Percentiles rank a stretch among this genome's conserved stretches.
Conservation (phyloP, 108 stramenopile species). For the Nitzschia inconspicua region DNA sequence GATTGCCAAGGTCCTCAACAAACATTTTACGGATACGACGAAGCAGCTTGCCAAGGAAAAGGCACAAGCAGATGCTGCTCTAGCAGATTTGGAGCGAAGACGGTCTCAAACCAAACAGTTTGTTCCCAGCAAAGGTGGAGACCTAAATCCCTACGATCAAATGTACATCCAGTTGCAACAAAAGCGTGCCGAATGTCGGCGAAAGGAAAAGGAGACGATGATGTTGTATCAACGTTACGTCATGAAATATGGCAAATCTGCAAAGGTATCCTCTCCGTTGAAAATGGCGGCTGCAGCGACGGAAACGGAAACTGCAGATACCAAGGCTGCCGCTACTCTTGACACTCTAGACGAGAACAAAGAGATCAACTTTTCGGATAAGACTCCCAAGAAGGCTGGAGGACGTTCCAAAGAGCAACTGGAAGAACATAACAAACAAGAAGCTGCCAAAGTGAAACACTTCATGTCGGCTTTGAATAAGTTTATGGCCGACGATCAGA, state of each 20-base stretch:
- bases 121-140: slow-evolving; percentile 28
- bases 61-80: slow-evolving; percentile 50
- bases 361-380: slow-evolving; percentile 10
- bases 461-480: slow-evolving; percentile 7
- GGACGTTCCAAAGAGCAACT: background rate
- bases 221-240: slow-evolving; percentile 53
- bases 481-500: background rate
- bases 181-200: slow-evolving; percentile 38
- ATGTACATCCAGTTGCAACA: slow-evolving; percentile 39
- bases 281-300: background rate
- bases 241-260: slow-evolving; percentile 39
- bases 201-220: slow-evolving; percentile 52
- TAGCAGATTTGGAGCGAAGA: slow-evolving; percentile 43
- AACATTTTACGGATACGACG: slow-evolving; percentile 54
- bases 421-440: background rate
- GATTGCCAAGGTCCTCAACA: slow-evolving; percentile 54
- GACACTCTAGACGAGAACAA: slow-evolving; percentile 16
- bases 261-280: slow-evolving; percentile 1
- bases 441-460: background rate
- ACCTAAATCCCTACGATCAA: slow-evolving; percentile 30
- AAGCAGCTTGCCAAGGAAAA: slow-evolving; percentile 43
- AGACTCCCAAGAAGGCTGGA: slow-evolving; percentile 5
- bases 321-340: background rate
- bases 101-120: slow-evolving; percentile 33
- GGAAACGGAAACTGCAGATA: background rate